These are phyloP conservation scores for Nigrograna mackinnonii DNA, from an alignment of 2,329 filamentous ascomycete species.

Conservation along the genomic window DNA sequence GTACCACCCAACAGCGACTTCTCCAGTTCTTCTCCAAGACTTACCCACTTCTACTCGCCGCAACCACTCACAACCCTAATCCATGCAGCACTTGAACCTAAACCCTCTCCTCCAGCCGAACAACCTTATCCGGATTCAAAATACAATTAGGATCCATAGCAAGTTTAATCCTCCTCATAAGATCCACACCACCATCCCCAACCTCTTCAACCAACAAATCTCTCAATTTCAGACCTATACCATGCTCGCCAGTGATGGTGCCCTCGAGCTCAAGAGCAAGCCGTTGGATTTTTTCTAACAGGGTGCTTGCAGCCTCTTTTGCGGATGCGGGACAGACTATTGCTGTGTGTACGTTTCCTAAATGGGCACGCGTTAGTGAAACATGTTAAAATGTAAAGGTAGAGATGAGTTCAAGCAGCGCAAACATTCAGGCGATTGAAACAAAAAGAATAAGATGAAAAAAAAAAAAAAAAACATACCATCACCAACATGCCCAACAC, in stretches of 20 bases:
- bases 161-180: conserved; percentile 81
- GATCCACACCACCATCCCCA: conserved; percentile 71
- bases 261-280: conserved; percentile 80
- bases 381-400: too few species aligned
- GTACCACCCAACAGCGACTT: too few species aligned
- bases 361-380: too few species aligned
- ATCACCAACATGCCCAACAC: conserved; percentile 74
- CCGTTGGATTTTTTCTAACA: conserved; percentile 68
- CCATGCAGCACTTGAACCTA: too few species aligned
- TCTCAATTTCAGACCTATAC: conserved; percentile 79
- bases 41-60: too few species aligned
- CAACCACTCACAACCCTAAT: too few species aligned
- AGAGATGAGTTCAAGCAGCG: too few species aligned
- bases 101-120: conserved; percentile 57
- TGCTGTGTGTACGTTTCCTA: conserved; percentile 44
- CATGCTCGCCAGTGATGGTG: conserved; percentile 83
- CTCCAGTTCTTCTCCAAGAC: too few species aligned
- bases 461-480: too few species aligned
- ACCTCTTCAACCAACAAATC: conserved; percentile 80
- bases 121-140: conserved; percentile 66
- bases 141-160: conserved; percentile 73
- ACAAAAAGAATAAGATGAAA: too few species aligned
- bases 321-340: conserved; percentile 32
- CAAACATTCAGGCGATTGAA: too few species aligned
- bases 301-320: conserved; percentile 21